A percentile compares a stretch with the other conserved stretches of the same genome.
Conservation (phyloP, 129 eudicot genomes). For the Dittrichia graveolens region DNA sequence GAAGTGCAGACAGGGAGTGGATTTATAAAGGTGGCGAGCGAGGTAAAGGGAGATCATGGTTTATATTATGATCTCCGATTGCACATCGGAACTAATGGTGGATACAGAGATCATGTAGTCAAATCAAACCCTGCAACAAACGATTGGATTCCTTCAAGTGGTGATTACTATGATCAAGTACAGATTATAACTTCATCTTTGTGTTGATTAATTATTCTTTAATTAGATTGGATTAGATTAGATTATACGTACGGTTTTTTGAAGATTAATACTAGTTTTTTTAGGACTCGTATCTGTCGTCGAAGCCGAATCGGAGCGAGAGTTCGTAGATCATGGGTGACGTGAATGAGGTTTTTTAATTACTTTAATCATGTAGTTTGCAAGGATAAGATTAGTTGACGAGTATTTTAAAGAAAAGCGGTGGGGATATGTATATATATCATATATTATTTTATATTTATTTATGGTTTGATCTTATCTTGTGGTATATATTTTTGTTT, state of each 20-base stretch:
- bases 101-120: constrained; percentile 9
- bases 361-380: neutral
- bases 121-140: constrained; percentile 69
- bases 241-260: neutral
- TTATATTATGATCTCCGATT: constrained; percentile 15
- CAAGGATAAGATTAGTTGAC: no score
- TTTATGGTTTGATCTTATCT: no score
- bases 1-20: constrained; percentile 64
- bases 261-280: neutral
- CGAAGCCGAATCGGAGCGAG: constrained; percentile 58
- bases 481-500: no score
- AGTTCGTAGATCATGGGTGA: constrained; percentile 23
- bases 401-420: no score
- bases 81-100: constrained; percentile 22
- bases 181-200: neutral
- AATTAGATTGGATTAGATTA: neutral
- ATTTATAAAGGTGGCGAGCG: constrained; percentile 32
- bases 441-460: no score
- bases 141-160: constrained; percentile 56
- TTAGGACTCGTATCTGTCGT: constrained; percentile 42
- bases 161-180: constrained; percentile 38
- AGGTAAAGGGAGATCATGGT: constrained; percentile 25
- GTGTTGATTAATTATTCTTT: neutral
- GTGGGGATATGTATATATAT: no score
- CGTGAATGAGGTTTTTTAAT: neutral